Conservation (phyloP, 306 rosid genomes). For the Dalbergia cochinchinensis region DNA sequence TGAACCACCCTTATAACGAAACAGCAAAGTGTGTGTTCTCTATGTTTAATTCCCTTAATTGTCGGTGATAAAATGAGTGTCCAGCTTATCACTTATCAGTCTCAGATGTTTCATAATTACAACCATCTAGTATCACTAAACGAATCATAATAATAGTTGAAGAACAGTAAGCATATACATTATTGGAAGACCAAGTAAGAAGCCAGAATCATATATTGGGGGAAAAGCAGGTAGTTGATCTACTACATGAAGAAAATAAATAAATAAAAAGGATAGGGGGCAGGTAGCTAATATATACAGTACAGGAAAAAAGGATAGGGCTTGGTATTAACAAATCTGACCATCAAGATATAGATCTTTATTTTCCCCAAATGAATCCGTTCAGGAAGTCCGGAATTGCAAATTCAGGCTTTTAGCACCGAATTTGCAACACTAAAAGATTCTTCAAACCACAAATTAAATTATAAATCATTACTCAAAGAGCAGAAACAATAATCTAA, state of each 20-base stretch:
- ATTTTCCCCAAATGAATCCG: slow-evolving; percentile 16
- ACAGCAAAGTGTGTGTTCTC: slow-evolving; percentile 6
- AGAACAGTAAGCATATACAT: neutral
- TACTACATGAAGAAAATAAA: no score
- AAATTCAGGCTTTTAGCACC: slow-evolving; percentile 1
- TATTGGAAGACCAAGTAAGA: neutral
- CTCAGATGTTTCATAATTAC: slow-evolving; percentile 35
- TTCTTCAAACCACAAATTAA: neutral
- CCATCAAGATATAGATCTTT: slow-evolving; percentile 30
- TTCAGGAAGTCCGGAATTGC: neutral
- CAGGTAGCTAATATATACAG: no score
- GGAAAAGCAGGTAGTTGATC: neutral
- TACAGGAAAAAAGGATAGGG: neutral
- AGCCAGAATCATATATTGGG: neutral
- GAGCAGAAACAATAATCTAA: slow-evolving; percentile 10
- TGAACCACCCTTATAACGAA: slow-evolving; percentile 19
- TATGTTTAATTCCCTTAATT: slow-evolving; percentile 17
- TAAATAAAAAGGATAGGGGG: neutral
- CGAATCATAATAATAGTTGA: neutral
- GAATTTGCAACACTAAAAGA: slow-evolving; percentile 7
- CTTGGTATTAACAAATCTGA: neutral
- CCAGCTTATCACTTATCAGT: slow-evolving; percentile 10
- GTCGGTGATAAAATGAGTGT: slow-evolving; percentile 2
- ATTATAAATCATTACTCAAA: neutral
- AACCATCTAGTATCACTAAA: neutral